Base-by-base conservation (phyloP, 2,329 filamentous ascomycete species). In the Aureobasidium namibiae region DNA sequence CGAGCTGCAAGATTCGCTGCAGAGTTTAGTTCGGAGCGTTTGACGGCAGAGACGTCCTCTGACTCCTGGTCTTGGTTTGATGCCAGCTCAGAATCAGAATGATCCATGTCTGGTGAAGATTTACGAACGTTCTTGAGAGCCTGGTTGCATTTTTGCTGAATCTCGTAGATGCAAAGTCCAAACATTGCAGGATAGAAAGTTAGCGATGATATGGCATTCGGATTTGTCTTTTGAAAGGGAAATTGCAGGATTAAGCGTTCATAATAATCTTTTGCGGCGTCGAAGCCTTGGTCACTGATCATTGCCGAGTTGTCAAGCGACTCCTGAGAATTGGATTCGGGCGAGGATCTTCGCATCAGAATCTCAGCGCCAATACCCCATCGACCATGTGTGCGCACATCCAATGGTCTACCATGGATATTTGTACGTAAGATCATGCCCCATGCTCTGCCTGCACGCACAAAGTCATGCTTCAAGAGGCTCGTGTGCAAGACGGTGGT, bases 311-410 rank as follows among this genome's bases (percentile, higher is more conserved):
- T 62, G 21, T 44, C 18, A 18, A 33, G 31, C n/a, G 61, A 18
- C 39, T 52, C 29, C 8, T 60, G 56, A 45, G 14, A 33, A 14
- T 9, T 6, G 9, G 26, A 33, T 9, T 46, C 41, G 13, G 13
- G 18, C 11, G 56, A 18, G 24, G 23, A 60, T 63, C 73, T 73
- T 16, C 87, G 82, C 74, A 95, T 84, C 59, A 96, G 74, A 21
- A 96, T 82, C 73, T 96, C 92, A 2, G 89, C 90, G 0, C 90
- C 91, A 45, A 96, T 80, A 14, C 86, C 86, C 92, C 92, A 96
- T 64, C 88, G 80, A 36, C 83, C 81, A 66, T 86, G 80, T 21
- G 77, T 77, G 39, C 90, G 82, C 49, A 92, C 71, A 69, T 96
- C 90, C 21, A 92, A 77, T 7, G 75, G 74, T 49, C 73, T 71